Conservation (phyloP, 208 protist genomes). For the Naegleria lovaniensis region DNA sequence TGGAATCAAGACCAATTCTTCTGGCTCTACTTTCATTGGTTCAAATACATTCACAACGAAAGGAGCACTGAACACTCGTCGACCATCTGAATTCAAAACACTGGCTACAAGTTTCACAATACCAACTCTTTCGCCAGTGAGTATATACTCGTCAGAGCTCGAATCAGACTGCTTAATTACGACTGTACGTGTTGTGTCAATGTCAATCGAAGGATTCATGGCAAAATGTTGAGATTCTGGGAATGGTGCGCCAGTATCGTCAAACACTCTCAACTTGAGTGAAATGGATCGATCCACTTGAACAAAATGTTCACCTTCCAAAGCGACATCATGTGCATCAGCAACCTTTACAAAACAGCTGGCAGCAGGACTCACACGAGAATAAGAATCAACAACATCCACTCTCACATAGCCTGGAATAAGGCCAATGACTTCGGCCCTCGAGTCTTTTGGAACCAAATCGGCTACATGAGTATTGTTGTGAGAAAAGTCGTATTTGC, state of each 20-base stretch:
- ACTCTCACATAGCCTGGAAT: neutral
- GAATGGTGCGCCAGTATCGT: neutral
- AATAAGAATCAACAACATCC: neutral
- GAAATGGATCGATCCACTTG: neutral
- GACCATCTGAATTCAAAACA: neutral
- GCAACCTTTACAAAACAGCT: neutral
- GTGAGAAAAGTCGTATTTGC: neutral
- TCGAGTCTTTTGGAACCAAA: neutral
- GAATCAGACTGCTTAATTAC: neutral
- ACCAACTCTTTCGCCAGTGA: neutral
- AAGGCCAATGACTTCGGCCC: neutral
- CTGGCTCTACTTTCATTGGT: neutral
- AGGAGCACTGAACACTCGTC: neutral
- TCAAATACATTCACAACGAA: neutral
- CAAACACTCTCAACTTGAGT: neutral
- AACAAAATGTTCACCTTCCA: neutral
- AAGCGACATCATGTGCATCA: neutral
- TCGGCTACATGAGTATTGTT: neutral
- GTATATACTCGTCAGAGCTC: neutral
- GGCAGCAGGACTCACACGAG: neutral
- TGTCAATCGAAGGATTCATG: neutral
- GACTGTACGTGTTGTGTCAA: neutral
- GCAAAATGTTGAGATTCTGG: neutral
- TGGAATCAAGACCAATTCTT: neutral
- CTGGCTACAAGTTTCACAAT: neutral